These are phyloP conservation scores for Amanita molliuscula DNA, from an alignment of 768 basidiomycete genomes.

Conservation along the genomic window DNA sequence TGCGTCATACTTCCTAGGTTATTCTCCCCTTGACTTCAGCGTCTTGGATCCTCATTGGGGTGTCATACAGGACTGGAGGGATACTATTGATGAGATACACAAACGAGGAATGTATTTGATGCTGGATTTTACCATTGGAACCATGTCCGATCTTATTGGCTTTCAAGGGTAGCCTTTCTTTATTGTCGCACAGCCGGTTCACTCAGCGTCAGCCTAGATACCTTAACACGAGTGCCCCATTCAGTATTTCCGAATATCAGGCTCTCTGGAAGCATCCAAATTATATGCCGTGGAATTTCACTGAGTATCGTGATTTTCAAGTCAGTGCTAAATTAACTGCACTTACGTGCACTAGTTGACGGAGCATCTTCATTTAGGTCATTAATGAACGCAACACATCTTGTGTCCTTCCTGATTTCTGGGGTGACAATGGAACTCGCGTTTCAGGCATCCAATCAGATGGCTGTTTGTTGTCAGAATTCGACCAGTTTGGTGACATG, in stretches of 20 bases:
- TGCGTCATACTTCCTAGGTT: constrained; percentile 40
- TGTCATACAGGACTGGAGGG: constrained; percentile 68
- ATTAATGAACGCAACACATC: constrained; percentile 62
- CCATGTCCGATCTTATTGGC: constrained; percentile 81
- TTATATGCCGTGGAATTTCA: constrained; percentile 81
- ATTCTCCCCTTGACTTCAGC: constrained; percentile 87
- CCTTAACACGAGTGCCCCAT: constrained; percentile 75
- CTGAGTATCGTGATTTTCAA: constrained; percentile 74
- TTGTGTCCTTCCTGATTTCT: constrained; percentile 71
- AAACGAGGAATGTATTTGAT: constrained; percentile 83
- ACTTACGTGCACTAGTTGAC: neutral
- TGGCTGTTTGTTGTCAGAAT: constrained; percentile 77
- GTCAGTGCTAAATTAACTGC: constrained; percentile 24
- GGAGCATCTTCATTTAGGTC: constrained; percentile 29
- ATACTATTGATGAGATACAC: constrained; percentile 69
- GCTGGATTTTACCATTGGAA: constrained; percentile 90
- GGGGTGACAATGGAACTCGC: constrained; percentile 64
- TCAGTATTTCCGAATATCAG: constrained; percentile 63
- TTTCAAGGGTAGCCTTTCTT: constrained; percentile 52
- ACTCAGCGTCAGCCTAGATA: constrained; percentile 31
- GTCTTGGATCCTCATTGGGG: constrained; percentile 93
- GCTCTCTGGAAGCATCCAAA: constrained; percentile 64
- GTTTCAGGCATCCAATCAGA: constrained; percentile 39
- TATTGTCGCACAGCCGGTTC: constrained; percentile 2
- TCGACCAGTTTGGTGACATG: constrained; percentile 95